Evolutionary conservation across 2,329 filamentous ascomycete genomes (phyloP), one percentile per base, ranked within the genome.

Genomic region (Madurella mycetomatis): DNA sequence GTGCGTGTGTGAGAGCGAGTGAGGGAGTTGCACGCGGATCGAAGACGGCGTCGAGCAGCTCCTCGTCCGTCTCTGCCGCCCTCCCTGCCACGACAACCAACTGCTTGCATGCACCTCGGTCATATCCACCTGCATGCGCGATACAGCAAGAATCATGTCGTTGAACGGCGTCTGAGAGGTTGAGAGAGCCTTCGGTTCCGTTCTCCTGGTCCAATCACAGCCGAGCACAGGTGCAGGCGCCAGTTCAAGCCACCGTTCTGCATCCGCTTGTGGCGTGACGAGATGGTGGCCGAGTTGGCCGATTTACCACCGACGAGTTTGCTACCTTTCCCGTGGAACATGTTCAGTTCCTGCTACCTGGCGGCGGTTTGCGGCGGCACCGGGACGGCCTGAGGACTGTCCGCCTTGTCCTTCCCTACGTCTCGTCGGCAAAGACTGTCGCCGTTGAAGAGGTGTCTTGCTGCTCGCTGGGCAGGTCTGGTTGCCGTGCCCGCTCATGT

Each of bases 191-290:
- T 47, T 51, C 49, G 41, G 51, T 57, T 44, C 57, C 44, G 49
- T 37, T 15, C 15, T 37, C 51, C 44, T 57, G 45, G 47, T 16
- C 61, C 61, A 63, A 63, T 62, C 61, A 63, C 40, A 45, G 41
- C 42, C 18, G 13, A 8, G 18, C 41, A 45, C 41, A 46, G 49
- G 50, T 53, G 31, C 41, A 49, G 47, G 50, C 55, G 42, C 50
- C 46, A 18, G 42, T 42, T 43, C 49, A 47, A 58, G 55, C 55
- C 57, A 59, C 54, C 52, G 54, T 50, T 47, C 47, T 45, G 52
- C 54, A 49, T 52, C 37, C 40, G 42, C 31, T 25, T 46, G 50
- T 51, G 47, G 51, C 55, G 41, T 48, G 50, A 51, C 55, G 34
- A 37, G 13, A 37, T 7, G 13, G 13, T 5, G 11, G 9, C 9